Evolutionary conservation across 306 rosid genomes (phyloP).

Genomic region (Rubus idaeus): DNA sequence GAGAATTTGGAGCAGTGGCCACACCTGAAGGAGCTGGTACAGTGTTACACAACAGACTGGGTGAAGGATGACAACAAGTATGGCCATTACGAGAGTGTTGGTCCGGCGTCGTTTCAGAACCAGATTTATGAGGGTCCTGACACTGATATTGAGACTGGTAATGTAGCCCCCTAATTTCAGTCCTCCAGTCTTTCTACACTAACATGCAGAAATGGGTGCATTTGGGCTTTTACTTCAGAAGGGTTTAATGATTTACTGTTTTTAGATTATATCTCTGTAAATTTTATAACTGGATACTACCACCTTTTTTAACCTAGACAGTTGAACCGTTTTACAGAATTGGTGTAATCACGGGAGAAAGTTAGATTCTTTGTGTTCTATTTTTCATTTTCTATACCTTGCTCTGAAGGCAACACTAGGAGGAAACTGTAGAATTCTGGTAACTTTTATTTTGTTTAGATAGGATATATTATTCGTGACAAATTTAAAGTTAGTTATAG

Average conservation of each 20-base stretch:
- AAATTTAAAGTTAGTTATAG: background rate
- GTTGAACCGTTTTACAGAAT: background rate
- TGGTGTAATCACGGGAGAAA: background rate
- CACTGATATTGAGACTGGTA: constrained; percentile 97
- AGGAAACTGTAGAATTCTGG: background rate
- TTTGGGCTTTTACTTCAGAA: constrained; percentile 15
- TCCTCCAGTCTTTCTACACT: background rate
- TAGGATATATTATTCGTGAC: background rate
- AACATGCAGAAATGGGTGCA: constrained; percentile 1
- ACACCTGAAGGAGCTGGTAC: constrained; percentile 87
- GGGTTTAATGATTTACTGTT: background rate
- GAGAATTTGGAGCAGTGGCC: constrained; percentile 99
- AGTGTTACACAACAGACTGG: constrained; percentile 96
- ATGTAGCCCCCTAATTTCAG: background rate
- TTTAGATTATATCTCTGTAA: background rate
- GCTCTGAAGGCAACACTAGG: background rate
- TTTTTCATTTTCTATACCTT: background rate
- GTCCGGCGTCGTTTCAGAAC: constrained; percentile 62
- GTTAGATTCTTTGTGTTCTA: background rate
- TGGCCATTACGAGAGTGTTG: constrained; percentile 79
- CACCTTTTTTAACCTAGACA: background rate
- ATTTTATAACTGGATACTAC: background rate
- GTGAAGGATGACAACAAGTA: constrained; percentile 94
- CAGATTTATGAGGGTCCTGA: constrained; percentile 99
- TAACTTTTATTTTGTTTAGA: background rate